Evolutionary conservation across 768 basidiomycete species (phyloP).

Genomic region (Leccinum broughii): DNA sequence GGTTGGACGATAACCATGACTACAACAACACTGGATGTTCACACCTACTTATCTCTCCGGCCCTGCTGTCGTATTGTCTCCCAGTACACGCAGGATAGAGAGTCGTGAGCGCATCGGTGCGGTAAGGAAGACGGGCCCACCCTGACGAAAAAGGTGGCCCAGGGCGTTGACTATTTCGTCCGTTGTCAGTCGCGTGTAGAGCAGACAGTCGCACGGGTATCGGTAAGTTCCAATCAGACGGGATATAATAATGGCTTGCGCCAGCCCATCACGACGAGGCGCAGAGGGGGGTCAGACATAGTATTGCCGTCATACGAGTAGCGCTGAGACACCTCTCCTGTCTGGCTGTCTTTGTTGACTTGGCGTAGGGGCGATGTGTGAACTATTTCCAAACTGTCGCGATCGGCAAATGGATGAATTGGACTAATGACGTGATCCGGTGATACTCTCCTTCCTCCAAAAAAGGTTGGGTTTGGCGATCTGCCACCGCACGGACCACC

Average conservation of each 20-base stretch:
- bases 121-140: neutral
- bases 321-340: neutral
- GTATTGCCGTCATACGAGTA: neutral
- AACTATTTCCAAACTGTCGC: slow-evolving; percentile 23
- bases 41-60: neutral
- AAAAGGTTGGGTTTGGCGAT: slow-evolving; percentile 19
- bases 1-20: slow-evolving; percentile 19
- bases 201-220: neutral
- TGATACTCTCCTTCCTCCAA: slow-evolving; percentile 16
- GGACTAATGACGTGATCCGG: slow-evolving; percentile 36
- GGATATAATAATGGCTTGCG: slow-evolving; percentile 5
- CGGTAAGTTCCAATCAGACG: neutral
- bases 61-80: neutral
- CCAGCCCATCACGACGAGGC: neutral
- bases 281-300: neutral
- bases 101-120: neutral
- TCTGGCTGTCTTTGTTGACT: neutral
- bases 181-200: slow-evolving; percentile 11
- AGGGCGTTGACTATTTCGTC: slow-evolving; percentile 9
- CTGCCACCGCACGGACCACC: slow-evolving; percentile 35
- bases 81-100: neutral
- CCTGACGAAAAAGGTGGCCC: neutral
- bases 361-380: slow-evolving; percentile 7
- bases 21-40: slow-evolving; percentile 8
- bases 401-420: slow-evolving; percentile 35